These are phyloP conservation scores for Bjerkandera adusta DNA, from an alignment of 1,284 basidiomycete species.

Conservation along the genomic window DNA sequence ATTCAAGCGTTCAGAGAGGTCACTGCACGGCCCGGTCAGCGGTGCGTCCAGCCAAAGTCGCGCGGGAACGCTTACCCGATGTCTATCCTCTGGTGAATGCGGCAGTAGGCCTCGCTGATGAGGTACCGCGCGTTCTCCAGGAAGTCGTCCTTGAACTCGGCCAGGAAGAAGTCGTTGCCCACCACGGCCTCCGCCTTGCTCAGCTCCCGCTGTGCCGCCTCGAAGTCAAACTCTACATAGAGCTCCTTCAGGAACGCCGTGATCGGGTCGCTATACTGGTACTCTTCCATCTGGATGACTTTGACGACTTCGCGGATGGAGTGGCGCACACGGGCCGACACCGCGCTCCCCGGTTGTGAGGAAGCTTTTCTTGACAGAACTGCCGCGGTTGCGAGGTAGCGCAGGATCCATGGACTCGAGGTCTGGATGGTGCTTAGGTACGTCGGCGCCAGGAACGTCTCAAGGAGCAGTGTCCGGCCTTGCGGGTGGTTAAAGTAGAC, in stretches of 20 bases:
- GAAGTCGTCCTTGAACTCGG: slow-evolving; percentile 89
- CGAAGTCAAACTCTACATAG: slow-evolving; percentile 91
- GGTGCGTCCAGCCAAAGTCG: not conserved
- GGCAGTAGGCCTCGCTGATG: slow-evolving; percentile 96
- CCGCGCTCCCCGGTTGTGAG: slow-evolving; percentile 35
- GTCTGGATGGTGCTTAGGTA: slow-evolving; percentile 99
- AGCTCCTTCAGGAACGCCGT: slow-evolving; percentile 93
- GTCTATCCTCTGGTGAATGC: slow-evolving; percentile 96
- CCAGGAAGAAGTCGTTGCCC: slow-evolving; percentile 92
- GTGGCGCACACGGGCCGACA: slow-evolving; percentile 76
- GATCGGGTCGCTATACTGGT: slow-evolving; percentile 93
- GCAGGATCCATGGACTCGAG: slow-evolving; percentile 90
- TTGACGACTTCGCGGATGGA: slow-evolving; percentile 88
- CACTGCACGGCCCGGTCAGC: slow-evolving; percentile 42
- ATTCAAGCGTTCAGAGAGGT: slow-evolving; percentile 91
- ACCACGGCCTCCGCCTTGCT: slow-evolving; percentile 82
- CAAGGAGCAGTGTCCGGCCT: slow-evolving; percentile 91
- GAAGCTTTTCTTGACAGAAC: slow-evolving; percentile 83
- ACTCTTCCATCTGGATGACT: slow-evolving; percentile 90
- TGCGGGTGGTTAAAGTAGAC: slow-evolving; percentile 97
- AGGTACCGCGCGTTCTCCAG: slow-evolving; percentile 95
- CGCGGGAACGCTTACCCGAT: slow-evolving; percentile 65
- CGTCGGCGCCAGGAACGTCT: slow-evolving; percentile 93
- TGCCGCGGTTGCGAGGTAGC: slow-evolving; percentile 92
- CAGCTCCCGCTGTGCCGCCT: slow-evolving; percentile 84